Base-by-base conservation (phyloP, 164 flowering plant genomes). In the Liquidambar formosana region DNA sequence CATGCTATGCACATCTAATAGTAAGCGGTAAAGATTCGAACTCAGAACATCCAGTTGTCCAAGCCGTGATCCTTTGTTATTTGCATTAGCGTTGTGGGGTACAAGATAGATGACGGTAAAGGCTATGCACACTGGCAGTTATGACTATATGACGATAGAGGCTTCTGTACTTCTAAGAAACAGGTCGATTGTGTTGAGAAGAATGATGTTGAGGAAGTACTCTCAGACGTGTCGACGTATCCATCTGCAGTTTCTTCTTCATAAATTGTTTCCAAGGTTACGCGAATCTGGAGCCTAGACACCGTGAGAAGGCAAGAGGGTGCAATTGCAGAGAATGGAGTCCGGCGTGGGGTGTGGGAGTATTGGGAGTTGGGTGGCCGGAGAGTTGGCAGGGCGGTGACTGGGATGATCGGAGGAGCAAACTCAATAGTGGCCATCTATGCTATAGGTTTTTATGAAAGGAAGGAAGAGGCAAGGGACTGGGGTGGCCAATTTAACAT, bases 321-420 rank as follows among this genome's bases (percentile, higher is more conserved):
- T 10, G 71, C 61, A 13, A 73, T 62, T 0, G 76, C 66, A 2
- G 67, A 73, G 52, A 66, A 73, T 0, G 71, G 76, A 13, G 71
- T 53, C 54, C 57, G 57, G 0, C 25, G 12, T 2, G 41, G 4
- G 41, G 4, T 33, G 41, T 6, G 41, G 41, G 67, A 8, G 44
- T 10, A 33, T 16, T 38, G 25, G n/a, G 59, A 27, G 41, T 33
- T 2, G 41, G 41, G 41, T 33, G 2, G 41, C 2, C 6, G 41
- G 41, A 33, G 2, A 33, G 41, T 33, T 2, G 6, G 41, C 4
- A 2, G 4, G 6, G 41, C 41, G 4, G 6, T 33, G 41, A 33
- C 6, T 1, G 23, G 4, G 26, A 22, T 2, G 26, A 54, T 12
- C 0, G 25, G 26, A 6, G 58, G 1, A 33, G 4, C 41, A 33